Base-by-base conservation (phyloP, 371 early-diverging fungal genomes). In the Zopfochytrium polystomum region DNA sequence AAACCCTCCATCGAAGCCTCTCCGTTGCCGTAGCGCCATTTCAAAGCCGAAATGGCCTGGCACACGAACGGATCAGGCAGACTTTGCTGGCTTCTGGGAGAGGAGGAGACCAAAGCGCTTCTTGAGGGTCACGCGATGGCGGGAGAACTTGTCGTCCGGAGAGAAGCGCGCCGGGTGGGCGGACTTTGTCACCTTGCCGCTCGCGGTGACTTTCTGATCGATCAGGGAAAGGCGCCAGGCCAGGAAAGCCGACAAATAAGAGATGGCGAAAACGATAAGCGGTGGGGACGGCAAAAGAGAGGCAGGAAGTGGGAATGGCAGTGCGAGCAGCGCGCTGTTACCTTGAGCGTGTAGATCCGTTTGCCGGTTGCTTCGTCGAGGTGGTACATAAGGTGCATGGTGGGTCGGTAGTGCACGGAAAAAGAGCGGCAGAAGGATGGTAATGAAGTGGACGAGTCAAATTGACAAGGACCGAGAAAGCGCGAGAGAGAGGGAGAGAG, bases 121-220 rank as follows among this genome's bases (percentile, higher is more conserved):
- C 87, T 97, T 97, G 71, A 97, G 84, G n/a, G 93, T 92, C 43
- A 96, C 91, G 61, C 98, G 88, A 73, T 97, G 96, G 63, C 95
- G 90, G 62, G 95, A 95, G 85, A 85, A 97, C 81, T 96, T 96
- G 86, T 97, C 98, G 74, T 97, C 96, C 52, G 98, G 98, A 27
- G 95, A 95, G 83, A 97, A 97, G 57, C 96, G 90, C 23, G 96
- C 89, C 33, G 98, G 98, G 73, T 97, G 98, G 51, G 98, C 98
- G 35, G 94, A 91, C 72, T 90, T 90, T 60, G 97, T 96, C 59
- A 88, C 82, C 60, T 77, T 70, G 51, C 95, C 96, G 35, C 68
- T 77, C 22, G 86, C 80, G 62, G 88, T 85, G 45, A 81, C 72
- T 82, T 93, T 96, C 96, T 93, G 68, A 51, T 68, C n/a, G n/a